These are phyloP conservation scores for Annulohypoxylon bovei DNA, from an alignment of 495 filamentous ascomycete species.

Conservation along the genomic window DNA sequence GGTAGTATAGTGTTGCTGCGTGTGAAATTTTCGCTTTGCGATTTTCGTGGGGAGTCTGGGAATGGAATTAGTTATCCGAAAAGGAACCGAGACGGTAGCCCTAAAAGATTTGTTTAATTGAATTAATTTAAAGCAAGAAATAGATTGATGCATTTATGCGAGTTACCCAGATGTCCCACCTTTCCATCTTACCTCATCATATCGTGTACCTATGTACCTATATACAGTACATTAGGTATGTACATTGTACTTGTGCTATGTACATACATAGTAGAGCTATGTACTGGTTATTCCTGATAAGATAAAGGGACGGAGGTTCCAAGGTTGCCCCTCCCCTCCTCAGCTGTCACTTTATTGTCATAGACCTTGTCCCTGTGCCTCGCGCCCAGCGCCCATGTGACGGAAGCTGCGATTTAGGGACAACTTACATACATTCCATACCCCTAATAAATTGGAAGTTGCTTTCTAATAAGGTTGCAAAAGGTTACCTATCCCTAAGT, in stretches of 20 bases:
- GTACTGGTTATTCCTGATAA: no score
- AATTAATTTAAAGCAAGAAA: no score
- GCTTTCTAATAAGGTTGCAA: not conserved
- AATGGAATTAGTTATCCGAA: slow-evolving; percentile 41
- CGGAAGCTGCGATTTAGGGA: slow-evolving; percentile 12
- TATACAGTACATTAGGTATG: not conserved
- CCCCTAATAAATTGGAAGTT: not conserved
- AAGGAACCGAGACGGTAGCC: slow-evolving; percentile 42
- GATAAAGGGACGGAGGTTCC: not conserved
- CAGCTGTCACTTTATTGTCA: slow-evolving; percentile 24
- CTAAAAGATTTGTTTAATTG: slow-evolving; percentile 14
- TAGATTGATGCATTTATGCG: not conserved
- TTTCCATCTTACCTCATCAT: no score
- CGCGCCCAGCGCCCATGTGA: slow-evolving; percentile 37
- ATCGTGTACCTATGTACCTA: slow-evolving; percentile 4
- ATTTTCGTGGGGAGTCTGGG: slow-evolving; percentile 47
- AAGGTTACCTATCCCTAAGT: not conserved
- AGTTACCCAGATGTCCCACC: no score
- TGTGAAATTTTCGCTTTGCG: slow-evolving; percentile 44
- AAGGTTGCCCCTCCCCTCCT: slow-evolving; percentile 28
- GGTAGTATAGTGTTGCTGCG: slow-evolving; percentile 12
- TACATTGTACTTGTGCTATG: not conserved
- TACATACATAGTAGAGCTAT: not conserved
- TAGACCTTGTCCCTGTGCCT: slow-evolving; percentile 30
- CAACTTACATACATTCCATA: no score